Evolutionary conservation across 2,329 filamentous ascomycete species (phyloP), one percentile per base, ranked within the genome.

Genomic region (Colletotrichum lini): DNA sequence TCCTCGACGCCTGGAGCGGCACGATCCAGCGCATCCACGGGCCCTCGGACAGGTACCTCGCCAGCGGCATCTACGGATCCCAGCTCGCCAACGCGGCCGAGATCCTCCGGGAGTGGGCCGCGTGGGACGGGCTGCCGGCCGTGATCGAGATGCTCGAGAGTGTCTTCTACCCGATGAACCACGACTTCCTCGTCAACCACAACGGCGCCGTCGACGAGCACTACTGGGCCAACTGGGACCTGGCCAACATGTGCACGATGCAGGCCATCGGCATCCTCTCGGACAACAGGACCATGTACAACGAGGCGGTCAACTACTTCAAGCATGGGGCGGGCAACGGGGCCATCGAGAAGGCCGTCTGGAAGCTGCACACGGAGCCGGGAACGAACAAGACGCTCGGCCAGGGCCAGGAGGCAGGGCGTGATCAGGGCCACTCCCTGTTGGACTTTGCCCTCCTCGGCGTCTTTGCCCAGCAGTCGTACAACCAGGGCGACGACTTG

Each of bases 41-140:
- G 0, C 79, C 69, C 30, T 74, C 76, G 4, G 83, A 85, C 67
- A 79, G 74, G 35, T 82, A 77, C 65, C 81, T 86, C 2, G 80
- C 81, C 0, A 76, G 82, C 0, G 84, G 84, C 0, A 72, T 86
- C 2, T 83, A 86, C 44, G 84, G 84, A 0, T 85, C 85, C 65
- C 77, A 86, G 70, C 75, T 86, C 15, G 84, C 84, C 18, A 86
- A 86, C 57, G 84, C 81, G 0, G 85, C 79, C 0, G 85, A 86
- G 69, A 76, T 86, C 1, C 75, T 86, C 56, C 76, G 82, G 2
- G 73, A 67, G 23, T 81, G 84, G 61, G 35, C 61, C 10, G 78
- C 76, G 2, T 84, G 82, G 80, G 26, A 73, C 16, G 70, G 72
- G 15, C 67, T 80, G 12, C 65, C 74, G 1, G 76, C 74, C 6